Evolutionary conservation across 2,329 filamentous ascomycete genomes (phyloP), one percentile per base, ranked within the genome.

Genomic region (Pseudopithomyces chartarum): DNA sequence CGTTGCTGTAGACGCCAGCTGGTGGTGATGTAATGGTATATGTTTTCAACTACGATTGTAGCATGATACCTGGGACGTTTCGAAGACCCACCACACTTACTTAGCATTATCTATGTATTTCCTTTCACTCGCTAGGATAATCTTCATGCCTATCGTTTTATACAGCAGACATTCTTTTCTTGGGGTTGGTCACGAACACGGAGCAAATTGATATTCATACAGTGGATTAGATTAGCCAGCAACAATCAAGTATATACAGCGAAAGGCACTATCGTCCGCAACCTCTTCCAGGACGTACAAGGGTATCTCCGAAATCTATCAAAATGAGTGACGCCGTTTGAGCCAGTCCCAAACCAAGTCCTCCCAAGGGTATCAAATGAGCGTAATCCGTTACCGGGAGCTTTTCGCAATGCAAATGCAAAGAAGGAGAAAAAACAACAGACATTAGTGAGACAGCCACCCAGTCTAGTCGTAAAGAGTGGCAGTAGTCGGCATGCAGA

Each of bases 381-480:
- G 34, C 47, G 47, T 50, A 50, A 50, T 50, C 47, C 47, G 47
- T 23, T 15, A n/a, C 32, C 47, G 34, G 47, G 47, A 50, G 26
- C 22, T 50, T 50, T 50, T 48, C 6, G 34, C 12, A 13, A 2
- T 10, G 19, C n/a, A 29, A 45, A 33, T 20, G n/a, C 26, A 33
- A 13, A 23, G 23, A 26, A 34, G 17, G 12, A 50, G 4, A 11
- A 11, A 19, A 43, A 23, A 23, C 23, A 40, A 6, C 29, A 48
- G 11, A 33, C 29, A 47, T 47, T 47, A 34, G 44, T 45, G 12
- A 22, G 29, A 47, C 29, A 47, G 17, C 44, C 44, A 34, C 44
- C 44, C 26, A 19, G n/a, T 19, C 26, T 19, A 33, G 43, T 19
- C n/a, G 22, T 32, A 39, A 50, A 13, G 47, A 40, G 22, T 19